Conservation (phyloP, 768 basidiomycete genomes). For the Tephrocybe sp. region DNA sequence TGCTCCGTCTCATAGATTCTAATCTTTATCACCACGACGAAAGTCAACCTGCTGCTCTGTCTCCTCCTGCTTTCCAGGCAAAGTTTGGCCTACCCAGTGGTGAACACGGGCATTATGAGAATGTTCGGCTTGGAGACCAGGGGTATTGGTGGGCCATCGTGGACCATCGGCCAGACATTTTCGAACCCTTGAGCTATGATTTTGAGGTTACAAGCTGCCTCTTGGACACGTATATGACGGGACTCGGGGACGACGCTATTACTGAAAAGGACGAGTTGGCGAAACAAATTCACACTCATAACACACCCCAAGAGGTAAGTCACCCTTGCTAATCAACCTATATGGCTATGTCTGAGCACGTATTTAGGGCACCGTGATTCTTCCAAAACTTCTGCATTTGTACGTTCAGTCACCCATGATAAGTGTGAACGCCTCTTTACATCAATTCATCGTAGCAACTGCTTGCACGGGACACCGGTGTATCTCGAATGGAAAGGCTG, state of each 20-base stretch:
- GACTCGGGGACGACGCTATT: slow-evolving; percentile 39
- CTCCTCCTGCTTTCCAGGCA: slow-evolving; percentile 40
- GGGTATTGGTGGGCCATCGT: slow-evolving; percentile 57
- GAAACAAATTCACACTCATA: slow-evolving; percentile 30
- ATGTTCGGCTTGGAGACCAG: slow-evolving; percentile 51
- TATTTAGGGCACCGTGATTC: slow-evolving; percentile 32
- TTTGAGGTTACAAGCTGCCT: slow-evolving; percentile 52
- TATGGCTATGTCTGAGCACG: background rate
- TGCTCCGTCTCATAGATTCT: slow-evolving; percentile 48
- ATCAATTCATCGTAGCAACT: slow-evolving; percentile 30
- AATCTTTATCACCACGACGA: slow-evolving; percentile 31
- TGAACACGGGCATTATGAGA: slow-evolving; percentile 36
- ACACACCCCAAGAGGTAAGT: slow-evolving; percentile 40
- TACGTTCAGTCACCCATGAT: slow-evolving; percentile 24
- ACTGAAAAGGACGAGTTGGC: slow-evolving; percentile 34
- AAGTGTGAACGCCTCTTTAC: background rate
- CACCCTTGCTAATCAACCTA: background rate
- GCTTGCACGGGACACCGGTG: slow-evolving; percentile 38
- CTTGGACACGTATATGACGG: slow-evolving; percentile 43
- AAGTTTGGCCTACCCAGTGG: slow-evolving; percentile 41
- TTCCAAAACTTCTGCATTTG: slow-evolving; percentile 53
- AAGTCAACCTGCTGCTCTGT: slow-evolving; percentile 30
- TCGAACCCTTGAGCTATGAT: slow-evolving; percentile 42
- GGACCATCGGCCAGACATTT: slow-evolving; percentile 38
- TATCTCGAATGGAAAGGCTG: slow-evolving; percentile 49